Evolutionary conservation across 768 basidiomycete species (phyloP).

Genomic region (Rhodosporidiobolus sp.): DNA sequence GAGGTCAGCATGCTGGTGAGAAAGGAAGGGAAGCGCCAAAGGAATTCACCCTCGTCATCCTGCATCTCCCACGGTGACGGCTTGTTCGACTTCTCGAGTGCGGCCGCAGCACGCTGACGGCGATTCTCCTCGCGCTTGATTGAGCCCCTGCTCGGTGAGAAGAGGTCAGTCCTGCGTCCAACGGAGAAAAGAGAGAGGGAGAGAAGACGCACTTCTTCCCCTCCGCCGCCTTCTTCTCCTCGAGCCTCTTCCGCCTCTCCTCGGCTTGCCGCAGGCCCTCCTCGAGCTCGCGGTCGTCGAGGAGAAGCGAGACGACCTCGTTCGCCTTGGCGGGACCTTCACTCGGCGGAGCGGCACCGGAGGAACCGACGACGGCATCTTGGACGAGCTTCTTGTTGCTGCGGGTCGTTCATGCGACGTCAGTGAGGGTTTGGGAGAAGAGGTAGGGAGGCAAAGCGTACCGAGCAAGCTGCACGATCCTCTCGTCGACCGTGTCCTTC

Average conservation of each 20-base stretch:
- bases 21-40: background rate
- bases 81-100: conserved; percentile 8
- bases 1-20: background rate
- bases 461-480: conserved; percentile 90
- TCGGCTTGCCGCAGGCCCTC: conserved; percentile 46
- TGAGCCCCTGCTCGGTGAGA: conserved; percentile 2
- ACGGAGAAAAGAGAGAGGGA: background rate
- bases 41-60: conserved; percentile 37
- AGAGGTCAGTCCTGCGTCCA: background rate
- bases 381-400: conserved; percentile 60
- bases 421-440: background rate
- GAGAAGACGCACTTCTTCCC: conserved; percentile 33
- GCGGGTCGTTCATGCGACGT: background rate
- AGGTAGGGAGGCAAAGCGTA: background rate
- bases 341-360: conserved; percentile 25
- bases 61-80: conserved; percentile 23
- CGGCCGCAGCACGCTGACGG: conserved; percentile 11
- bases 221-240: conserved; percentile 46
- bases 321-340: conserved; percentile 70
- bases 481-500: conserved; percentile 90
- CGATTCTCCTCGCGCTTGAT: conserved; percentile 23
- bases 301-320: conserved; percentile 89
- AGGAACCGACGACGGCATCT: conserved; percentile 88
- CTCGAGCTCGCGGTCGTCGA: conserved; percentile 88
- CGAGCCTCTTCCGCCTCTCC: conserved; percentile 47